Conservation (phyloP, 2,329 filamentous ascomycete species). For the Drechslera avenae region DNA sequence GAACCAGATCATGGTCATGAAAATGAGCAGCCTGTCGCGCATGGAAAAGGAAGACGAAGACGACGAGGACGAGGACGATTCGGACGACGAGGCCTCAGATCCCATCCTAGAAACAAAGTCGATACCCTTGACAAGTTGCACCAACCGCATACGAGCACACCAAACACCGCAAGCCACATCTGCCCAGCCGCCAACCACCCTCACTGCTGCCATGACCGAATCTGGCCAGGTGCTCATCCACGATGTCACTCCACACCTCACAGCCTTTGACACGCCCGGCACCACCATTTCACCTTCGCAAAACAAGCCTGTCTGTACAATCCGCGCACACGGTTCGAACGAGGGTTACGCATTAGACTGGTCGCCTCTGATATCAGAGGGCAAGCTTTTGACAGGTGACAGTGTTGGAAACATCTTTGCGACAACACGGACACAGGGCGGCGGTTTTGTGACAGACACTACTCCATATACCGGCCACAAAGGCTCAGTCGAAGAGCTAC, state of each 20-base stretch:
- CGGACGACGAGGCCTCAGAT: slow-evolving; percentile 73
- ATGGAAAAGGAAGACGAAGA: slow-evolving; percentile 82
- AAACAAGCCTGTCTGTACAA: slow-evolving; percentile 84
- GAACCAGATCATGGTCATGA: slow-evolving; percentile 94
- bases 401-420: slow-evolving; percentile 87
- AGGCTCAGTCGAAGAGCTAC: slow-evolving; percentile 88
- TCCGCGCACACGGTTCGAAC: slow-evolving; percentile 81
- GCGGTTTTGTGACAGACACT: slow-evolving; percentile 86
- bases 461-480: slow-evolving; percentile 83
- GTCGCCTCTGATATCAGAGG: slow-evolving; percentile 79
- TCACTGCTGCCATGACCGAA: slow-evolving; percentile 93
- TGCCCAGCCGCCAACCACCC: slow-evolving; percentile 74
- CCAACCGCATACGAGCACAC: slow-evolving; percentile 89
- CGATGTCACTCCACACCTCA: slow-evolving; percentile 87
- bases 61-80: slow-evolving; percentile 68
- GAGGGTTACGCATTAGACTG: slow-evolving; percentile 98
- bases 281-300: slow-evolving; percentile 78
- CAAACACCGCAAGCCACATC: slow-evolving; percentile 75
- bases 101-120: slow-evolving; percentile 92
- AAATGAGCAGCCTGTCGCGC: slow-evolving; percentile 86
- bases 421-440: slow-evolving; percentile 84
- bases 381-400: slow-evolving; percentile 90
- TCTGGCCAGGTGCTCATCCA: slow-evolving; percentile 87
- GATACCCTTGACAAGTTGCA: slow-evolving; percentile 84
- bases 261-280: slow-evolving; percentile 88